These are phyloP conservation scores for Chaetomium sp. DNA, from an alignment of 2,329 filamentous ascomycete genomes.

Conservation along the genomic window DNA sequence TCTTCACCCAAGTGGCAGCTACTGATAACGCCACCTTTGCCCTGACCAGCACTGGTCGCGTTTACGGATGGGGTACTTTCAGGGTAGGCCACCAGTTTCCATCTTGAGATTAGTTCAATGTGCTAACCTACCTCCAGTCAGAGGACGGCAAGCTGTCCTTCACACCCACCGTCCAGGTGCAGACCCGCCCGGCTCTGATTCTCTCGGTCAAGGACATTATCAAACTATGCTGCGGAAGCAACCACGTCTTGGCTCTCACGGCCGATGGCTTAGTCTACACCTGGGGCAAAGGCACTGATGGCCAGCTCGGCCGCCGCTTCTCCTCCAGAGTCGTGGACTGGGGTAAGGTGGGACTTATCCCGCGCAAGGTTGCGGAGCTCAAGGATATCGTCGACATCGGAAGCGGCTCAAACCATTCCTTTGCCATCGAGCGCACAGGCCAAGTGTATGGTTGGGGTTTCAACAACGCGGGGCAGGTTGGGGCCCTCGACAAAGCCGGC, in stretches of 20 bases:
- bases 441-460: conserved; percentile 79
- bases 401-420: conserved; percentile 73
- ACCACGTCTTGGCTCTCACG: conserved; percentile 28
- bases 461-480: conserved; percentile 78
- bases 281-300: conserved; percentile 25
- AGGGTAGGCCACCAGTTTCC: conserved; percentile 44
- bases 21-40: conserved; percentile 75
- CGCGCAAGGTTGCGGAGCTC: conserved; percentile 19
- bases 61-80: conserved; percentile 85
- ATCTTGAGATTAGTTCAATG: conserved; percentile 32
- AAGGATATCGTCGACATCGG: conserved; percentile 45
- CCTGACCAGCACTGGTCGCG: conserved; percentile 70
- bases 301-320: conserved; percentile 28
- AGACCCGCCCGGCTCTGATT: conserved; percentile 56
- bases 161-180: conserved; percentile 40
- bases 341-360: conserved; percentile 19
- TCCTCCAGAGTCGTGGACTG: conserved; percentile 19
- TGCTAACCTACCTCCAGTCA: conserved; percentile 24
- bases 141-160: conserved; percentile 50
- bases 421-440: conserved; percentile 72
- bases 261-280: conserved; percentile 24
- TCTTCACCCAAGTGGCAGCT: conserved; percentile 63
- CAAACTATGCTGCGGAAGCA: conserved; percentile 25
- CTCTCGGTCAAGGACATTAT: conserved; percentile 47
- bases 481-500: conserved; percentile 59